Evolutionary conservation across 2,329 filamentous ascomycete species (phyloP), one percentile per base, ranked within the genome.

Genomic region (Acarospora socialis): DNA sequence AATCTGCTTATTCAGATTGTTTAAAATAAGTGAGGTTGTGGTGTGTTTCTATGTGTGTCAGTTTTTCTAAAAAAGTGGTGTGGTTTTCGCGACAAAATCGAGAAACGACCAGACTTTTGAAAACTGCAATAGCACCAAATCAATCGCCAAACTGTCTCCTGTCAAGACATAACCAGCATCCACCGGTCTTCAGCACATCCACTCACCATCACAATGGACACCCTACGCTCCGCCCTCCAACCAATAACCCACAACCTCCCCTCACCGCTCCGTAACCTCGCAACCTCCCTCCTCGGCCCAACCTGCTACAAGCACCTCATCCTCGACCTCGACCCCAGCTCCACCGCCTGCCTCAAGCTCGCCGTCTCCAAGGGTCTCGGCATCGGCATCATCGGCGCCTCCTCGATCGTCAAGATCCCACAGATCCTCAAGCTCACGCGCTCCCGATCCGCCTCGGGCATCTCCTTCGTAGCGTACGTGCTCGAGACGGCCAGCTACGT

Each of bases 391-490:
- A 84, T 98, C 51, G 78, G 70, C 44, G 83, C 84, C 32, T 86
- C 81, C 17, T 77, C 81, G 33, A 74, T 95, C 47, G 86, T 98
- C 64, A 98, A 98, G 63, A 75, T 98, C 16, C 90, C 90, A 0
- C 90, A 98, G 65, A 87, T 98, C 52, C 57, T 94, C 55, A 98
- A 98, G 65, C 75, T 98, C 31, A 59, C 90, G 49, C 67, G 68
- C 50, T 84, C 82, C 28, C 71, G 75, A 48, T 93, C 83, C 30
- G 75, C 84, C 17, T 71, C 73, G 26, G 90, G 90, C 46, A 70
- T 98, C 39, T 83, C 76, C 29, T 92, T 95, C 60, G 69, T 92
- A 26, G 80, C 81, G 19, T 95, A 94, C 63, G 67, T 90, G 20
- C 81, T 98, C 53, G 90, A 98, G 64, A 94, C 84, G 6, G 68